Percentiles rank a stretch among this genome's conserved stretches.
These are phyloP conservation scores for Carnegiea gigantea DNA, from an alignment of 179 eudicot genomes.

Conservation along the genomic window DNA sequence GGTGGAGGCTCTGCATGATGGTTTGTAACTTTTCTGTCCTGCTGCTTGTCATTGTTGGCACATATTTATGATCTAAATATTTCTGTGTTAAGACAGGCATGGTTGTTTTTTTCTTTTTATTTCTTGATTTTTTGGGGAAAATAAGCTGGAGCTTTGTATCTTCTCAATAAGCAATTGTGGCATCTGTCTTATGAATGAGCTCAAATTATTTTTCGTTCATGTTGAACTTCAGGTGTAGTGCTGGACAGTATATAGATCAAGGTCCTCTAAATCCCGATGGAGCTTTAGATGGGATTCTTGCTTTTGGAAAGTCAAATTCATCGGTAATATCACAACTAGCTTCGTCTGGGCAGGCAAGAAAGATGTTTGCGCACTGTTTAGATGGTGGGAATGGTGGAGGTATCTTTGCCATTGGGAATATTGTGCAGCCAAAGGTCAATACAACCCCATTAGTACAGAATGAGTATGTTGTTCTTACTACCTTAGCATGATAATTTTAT, in stretches of 20 bases:
- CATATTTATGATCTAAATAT: no score
- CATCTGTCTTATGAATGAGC: neutral
- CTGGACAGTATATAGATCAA: conserved; percentile 40
- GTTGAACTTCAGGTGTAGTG: conserved; percentile 34
- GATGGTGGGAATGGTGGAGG: conserved; percentile 50
- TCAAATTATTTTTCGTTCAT: neutral
- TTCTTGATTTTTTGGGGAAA: neutral
- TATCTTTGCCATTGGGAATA: conserved; percentile 46
- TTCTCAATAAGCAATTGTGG: neutral
- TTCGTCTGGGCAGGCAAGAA: conserved; percentile 38
- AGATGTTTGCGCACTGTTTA: conserved; percentile 49
- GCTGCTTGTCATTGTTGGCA: no score
- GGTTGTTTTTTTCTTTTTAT: neutral
- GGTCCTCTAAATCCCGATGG: conserved; percentile 36
- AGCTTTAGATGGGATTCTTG: conserved; percentile 43
- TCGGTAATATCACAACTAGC: conserved; percentile 43
- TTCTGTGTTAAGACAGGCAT: neutral
- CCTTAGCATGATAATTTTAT: conserved; percentile 4
- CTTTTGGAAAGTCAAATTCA: conserved; percentile 44
- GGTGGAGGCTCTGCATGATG: neutral
- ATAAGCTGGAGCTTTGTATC: neutral
- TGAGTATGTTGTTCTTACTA: conserved; percentile 35
- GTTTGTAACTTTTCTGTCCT: neutral
- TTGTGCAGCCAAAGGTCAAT: conserved; percentile 45
- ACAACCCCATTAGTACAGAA: conserved; percentile 36